Evolutionary conservation across 2,329 filamentous ascomycete species (phyloP).

Genomic region (Penicillium sp.): DNA sequence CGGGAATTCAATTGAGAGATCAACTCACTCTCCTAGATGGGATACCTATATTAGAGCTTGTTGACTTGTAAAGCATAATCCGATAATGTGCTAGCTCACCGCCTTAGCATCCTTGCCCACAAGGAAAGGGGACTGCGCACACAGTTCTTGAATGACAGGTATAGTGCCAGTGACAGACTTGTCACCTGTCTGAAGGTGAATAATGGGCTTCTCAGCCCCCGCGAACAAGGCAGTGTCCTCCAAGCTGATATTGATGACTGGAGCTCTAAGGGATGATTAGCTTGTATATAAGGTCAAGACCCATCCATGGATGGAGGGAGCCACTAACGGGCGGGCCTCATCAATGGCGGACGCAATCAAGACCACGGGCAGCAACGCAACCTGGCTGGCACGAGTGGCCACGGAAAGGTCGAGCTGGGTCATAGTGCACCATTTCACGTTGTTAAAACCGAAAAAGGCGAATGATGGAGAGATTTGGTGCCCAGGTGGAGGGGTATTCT

Average conservation of each 20-base stretch:
- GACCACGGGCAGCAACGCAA: conserved; percentile 41
- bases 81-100: conserved; percentile 21
- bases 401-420: conserved; percentile 34
- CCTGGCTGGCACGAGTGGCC: conserved; percentile 42
- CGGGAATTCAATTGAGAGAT: conserved; percentile 53
- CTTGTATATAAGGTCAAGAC: neutral
- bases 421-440: conserved; percentile 22
- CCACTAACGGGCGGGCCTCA: conserved; percentile 28
- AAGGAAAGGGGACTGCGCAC: conserved; percentile 35
- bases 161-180: conserved; percentile 35
- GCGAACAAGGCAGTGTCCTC: conserved; percentile 36
- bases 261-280: conserved; percentile 8
- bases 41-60: neutral
- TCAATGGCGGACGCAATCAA: conserved; percentile 43
- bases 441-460: no score
- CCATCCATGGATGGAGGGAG: neutral
- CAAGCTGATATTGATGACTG: conserved; percentile 38
- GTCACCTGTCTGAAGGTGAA: conserved; percentile 25
- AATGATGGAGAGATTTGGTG: no score
- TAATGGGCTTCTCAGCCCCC: neutral
- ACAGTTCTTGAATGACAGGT: conserved; percentile 34
- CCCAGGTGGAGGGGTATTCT: no score
- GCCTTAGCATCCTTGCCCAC: conserved; percentile 37
- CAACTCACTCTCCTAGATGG: conserved; percentile 52
- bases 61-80: neutral